Conservation (phyloP, 2,329 filamentous ascomycete genomes). For the Exophiala viscosa region DNA sequence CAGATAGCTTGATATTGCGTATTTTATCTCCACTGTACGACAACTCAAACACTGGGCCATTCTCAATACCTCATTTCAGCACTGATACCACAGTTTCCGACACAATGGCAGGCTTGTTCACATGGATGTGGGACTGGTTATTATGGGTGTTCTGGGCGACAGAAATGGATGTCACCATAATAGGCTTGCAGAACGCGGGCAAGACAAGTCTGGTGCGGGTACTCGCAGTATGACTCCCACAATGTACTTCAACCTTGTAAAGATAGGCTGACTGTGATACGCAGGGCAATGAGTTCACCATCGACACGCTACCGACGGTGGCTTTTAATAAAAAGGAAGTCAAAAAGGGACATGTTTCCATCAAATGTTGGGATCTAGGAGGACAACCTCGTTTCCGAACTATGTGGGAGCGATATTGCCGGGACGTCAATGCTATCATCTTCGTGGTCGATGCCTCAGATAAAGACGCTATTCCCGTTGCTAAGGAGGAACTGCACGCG, state of each 20-base stretch:
- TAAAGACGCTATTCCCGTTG: slow-evolving; percentile 70
- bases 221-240: slow-evolving; percentile 70
- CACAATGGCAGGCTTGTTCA: slow-evolving; percentile 86
- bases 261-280: slow-evolving; percentile 3
- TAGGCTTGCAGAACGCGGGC: slow-evolving; percentile 94
- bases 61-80: too few relatives aligned
- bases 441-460: slow-evolving; percentile 98
- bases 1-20: too few relatives aligned
- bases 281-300: slow-evolving; percentile 95
- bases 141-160: slow-evolving; percentile 97
- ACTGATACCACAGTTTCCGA: too few relatives aligned
- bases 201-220: slow-evolving; percentile 94
- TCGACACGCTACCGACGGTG: slow-evolving; percentile 98
- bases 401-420: slow-evolving; percentile 99
- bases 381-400: slow-evolving; percentile 94
- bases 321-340: slow-evolving; percentile 99
- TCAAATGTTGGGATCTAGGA: slow-evolving; percentile 98
- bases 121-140: slow-evolving; percentile 96
- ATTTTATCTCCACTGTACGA: too few relatives aligned
- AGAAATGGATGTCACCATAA: slow-evolving; percentile 99
- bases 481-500: slow-evolving; percentile 86
- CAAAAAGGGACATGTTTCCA: slow-evolving; percentile 93
- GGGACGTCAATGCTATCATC: slow-evolving; percentile 95
- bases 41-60: too few relatives aligned
- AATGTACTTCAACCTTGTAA: not conserved